Evolutionary conservation across 208 protist genomes (phyloP).

Genomic region (Cochliopodium minus): DNA sequence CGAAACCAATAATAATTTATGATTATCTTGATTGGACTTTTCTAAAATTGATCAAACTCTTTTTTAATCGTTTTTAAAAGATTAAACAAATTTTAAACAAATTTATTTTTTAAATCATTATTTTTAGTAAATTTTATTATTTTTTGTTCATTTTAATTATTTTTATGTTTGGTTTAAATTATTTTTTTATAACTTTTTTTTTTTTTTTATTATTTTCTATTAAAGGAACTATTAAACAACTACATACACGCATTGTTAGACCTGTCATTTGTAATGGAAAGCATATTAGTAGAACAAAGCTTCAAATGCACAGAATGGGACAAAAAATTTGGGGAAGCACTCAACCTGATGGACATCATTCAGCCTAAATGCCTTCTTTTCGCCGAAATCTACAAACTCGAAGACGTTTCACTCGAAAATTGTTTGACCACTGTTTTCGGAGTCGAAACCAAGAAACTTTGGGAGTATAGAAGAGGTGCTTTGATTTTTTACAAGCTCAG

Average conservation of each 20-base stretch:
- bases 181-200: slow-evolving; percentile 7
- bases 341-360: too few species aligned
- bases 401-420: too few species aligned
- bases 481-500: background rate
- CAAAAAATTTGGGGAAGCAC: too few species aligned
- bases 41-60: slow-evolving; percentile 1
- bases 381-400: too few species aligned
- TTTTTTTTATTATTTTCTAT: slow-evolving; percentile 9
- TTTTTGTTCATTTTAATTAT: slow-evolving; percentile 3
- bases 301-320: too few species aligned
- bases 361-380: background rate
- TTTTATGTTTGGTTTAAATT: slow-evolving; percentile 6
- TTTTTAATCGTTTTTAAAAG: background rate
- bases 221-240: background rate
- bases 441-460: too few species aligned
- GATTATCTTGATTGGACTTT: background rate
- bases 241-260: background rate
- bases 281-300: too few species aligned
- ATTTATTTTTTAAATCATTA: background rate
- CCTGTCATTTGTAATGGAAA: too few species aligned
- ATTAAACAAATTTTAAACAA: background rate
- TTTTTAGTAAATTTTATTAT: background rate
- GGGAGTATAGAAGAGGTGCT: background rate
- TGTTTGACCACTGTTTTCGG: too few species aligned
- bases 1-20: background rate